A percentile compares a stretch with the other conserved stretches of the same genome.
Conservation (phyloP, 2,329 filamentous ascomycete genomes). For the Arthrobotrys megalospora region DNA sequence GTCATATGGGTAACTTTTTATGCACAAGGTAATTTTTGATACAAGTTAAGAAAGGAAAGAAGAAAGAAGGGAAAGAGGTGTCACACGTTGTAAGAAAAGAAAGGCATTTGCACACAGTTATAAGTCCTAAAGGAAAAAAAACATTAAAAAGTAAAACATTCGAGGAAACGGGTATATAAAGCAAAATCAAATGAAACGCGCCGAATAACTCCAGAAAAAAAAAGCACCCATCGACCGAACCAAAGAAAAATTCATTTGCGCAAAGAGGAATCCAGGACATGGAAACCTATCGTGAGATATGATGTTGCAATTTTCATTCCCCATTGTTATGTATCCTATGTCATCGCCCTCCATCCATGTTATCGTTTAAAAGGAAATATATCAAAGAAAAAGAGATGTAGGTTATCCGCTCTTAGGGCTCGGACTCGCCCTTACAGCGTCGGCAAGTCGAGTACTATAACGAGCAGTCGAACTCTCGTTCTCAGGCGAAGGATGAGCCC, state of each 20-base stretch:
- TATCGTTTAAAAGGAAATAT: not conserved
- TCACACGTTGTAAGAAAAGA: constrained; percentile 1
- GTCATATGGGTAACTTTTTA: constrained; percentile 33
- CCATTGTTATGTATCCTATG: constrained; percentile 15
- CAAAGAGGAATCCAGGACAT: constrained; percentile 7
- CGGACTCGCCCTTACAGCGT: constrained; percentile 20
- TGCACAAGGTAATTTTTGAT: constrained; percentile 25
- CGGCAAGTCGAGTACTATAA: constrained; percentile 45
- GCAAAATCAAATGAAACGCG: constrained; percentile 32
- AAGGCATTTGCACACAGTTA: not conserved
- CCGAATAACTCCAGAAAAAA: constrained; percentile 42
- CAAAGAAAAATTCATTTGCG: not conserved
- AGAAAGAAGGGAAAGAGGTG: not conserved
- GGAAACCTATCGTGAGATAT: constrained; percentile 23
- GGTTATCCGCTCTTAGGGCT: constrained; percentile 7
- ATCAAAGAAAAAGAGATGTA: constrained; percentile 17
- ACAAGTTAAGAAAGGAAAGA: constrained; percentile 19
- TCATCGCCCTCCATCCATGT: not conserved
- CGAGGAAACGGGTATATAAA: constrained; percentile 60
- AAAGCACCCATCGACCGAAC: not conserved
- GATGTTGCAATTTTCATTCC: constrained; percentile 7
- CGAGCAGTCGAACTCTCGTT: constrained; percentile 32
- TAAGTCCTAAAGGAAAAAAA: not conserved
- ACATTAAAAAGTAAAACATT: constrained; percentile 5
- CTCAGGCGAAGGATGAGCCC: constrained; percentile 52